A percentile compares a stretch with the other conserved stretches of the same genome.
Evolutionary conservation across 106 monocot species (phyloP).

Genomic region (Hemerocallis citrina): DNA sequence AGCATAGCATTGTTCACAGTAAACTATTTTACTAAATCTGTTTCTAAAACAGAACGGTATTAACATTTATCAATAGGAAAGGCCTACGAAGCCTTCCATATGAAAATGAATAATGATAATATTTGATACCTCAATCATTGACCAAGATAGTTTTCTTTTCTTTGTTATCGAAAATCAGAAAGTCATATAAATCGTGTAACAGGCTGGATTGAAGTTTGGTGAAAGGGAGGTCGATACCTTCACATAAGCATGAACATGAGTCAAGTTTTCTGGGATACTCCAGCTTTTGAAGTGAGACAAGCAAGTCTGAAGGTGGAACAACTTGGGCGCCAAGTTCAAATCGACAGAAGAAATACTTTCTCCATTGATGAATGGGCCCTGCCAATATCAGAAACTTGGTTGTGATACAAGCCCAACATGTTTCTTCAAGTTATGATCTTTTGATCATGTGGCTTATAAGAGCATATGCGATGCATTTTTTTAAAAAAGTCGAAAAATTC

Average conservation of each 20-base stretch:
- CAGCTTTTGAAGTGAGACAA: constrained; percentile 71
- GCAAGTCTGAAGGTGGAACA: constrained; percentile 49
- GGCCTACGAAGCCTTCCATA: background rate
- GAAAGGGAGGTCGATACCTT: constrained; percentile 23
- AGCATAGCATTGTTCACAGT: background rate
- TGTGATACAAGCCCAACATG: background rate
- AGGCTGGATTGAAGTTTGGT: background rate
- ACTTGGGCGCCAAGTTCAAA: constrained; percentile 62
- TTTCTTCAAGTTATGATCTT: background rate
- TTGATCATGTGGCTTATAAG: no score
- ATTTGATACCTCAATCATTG: background rate
- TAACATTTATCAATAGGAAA: background rate
- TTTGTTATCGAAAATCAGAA: background rate
- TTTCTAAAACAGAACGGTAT: background rate
- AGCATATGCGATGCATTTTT: no score
- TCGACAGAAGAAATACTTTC: constrained; percentile 53
- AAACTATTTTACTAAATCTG: background rate
- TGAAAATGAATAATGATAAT: background rate
- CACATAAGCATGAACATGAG: constrained; percentile 46
- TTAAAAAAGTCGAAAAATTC: no score
- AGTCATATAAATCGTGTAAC: background rate
- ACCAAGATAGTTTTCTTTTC: background rate
- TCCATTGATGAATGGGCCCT: constrained; percentile 68
- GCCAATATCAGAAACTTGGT: background rate
- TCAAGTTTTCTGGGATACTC: constrained; percentile 50